Evolutionary conservation across 176 grass and related monocot species (phyloP).

Genomic region (Aechmea fasciata): DNA sequence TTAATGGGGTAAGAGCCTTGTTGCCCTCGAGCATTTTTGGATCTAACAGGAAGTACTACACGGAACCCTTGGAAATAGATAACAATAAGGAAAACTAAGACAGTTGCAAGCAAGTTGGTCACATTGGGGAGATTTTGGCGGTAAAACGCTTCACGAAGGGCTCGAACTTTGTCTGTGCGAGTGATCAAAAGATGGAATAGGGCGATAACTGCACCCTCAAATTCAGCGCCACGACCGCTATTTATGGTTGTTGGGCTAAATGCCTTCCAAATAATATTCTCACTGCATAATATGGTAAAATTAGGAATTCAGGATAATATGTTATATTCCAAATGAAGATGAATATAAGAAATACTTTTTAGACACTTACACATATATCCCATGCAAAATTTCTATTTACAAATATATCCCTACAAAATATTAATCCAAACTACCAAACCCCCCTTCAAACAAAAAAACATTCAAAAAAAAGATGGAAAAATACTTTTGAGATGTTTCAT

Average conservation of each 20-base stretch:
- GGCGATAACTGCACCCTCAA: constrained; percentile 89
- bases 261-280: constrained; percentile 99
- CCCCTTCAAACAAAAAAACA: neutral
- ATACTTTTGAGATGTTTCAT: too few relatives aligned
- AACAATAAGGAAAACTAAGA: constrained; percentile 87
- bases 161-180: constrained; percentile 73
- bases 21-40: constrained; percentile 86
- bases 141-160: constrained; percentile 82
- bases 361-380: neutral
- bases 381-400: neutral
- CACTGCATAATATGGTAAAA: constrained; percentile 32
- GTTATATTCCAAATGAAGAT: constrained; percentile 11
- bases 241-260: constrained; percentile 97
- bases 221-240: constrained; percentile 83
- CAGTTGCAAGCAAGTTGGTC: constrained; percentile 89
- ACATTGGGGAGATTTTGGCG: constrained; percentile 94
- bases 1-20: constrained; percentile 98
- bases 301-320: neutral
- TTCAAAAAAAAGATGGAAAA: neutral
- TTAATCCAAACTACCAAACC: too few relatives aligned
- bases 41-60: constrained; percentile 90
- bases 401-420: too few relatives aligned
- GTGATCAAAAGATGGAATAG: constrained; percentile 94
- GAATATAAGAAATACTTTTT: neutral
- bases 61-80: constrained; percentile 97